Base-by-base conservation (phyloP, 768 basidiomycete genomes). In the Russula griseocarnosa region DNA sequence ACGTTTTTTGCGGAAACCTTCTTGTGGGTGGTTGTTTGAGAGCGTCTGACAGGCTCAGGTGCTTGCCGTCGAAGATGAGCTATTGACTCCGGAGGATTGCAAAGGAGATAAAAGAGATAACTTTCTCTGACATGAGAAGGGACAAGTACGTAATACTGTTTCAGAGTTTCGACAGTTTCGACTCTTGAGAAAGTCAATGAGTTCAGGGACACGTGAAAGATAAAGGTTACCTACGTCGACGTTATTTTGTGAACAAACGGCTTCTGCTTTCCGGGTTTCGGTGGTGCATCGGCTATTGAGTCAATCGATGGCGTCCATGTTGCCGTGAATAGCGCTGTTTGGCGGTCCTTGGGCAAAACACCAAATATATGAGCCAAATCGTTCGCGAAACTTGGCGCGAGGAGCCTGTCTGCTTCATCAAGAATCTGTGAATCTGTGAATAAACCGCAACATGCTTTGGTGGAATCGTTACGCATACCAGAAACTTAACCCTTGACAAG, bases 281-380 rank as follows among this genome's bases (percentile, higher is more conserved):
- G 92, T 8, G 86, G 76, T 22, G 87, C 86, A 42, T 82, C 79
- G 7, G 87, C 88, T 24, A 98, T 72, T 9, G 82, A 79, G 70
- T 95, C 90, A 62, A 99, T 92, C 0, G 93, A 84, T 7, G 87
- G 82, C 5, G 94, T 95, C 65, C 96, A 78, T 1, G 97, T 99
- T 0, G 97, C 97, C 0, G 97, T 99, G 76, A 98, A 98, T 47
- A 99, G 81, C 70, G 94, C 92, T 0, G 96, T 98, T 73, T 98
- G 96, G n/a, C 97, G 82, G 36, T 92, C 85, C 59, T 82, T 81
- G 1, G 97, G 93, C 18, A 98, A 79, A 40, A 82, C 77, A 40
- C 78, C 76, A 73, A 98, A 95, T 24, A 98, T 73, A 71, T 87
- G 82, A 1, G 83, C 79, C 50, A 99, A 76, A 57, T 98, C 96